These are phyloP conservation scores for Piedraia hortae DNA, from an alignment of 2,329 filamentous ascomycete species.

Conservation along the genomic window DNA sequence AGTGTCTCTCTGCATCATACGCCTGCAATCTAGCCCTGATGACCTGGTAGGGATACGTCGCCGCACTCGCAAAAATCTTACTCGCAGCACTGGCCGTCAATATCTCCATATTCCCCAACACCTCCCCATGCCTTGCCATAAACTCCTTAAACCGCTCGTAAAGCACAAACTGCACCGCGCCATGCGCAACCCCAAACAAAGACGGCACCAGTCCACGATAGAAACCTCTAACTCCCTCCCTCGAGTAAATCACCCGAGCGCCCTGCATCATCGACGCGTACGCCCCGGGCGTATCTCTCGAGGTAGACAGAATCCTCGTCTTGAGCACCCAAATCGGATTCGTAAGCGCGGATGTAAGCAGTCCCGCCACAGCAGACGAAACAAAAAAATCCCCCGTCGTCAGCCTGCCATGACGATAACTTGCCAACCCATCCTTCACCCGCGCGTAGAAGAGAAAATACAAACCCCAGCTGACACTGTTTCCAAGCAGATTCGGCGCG, in stretches of 20 bases:
- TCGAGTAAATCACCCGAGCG: slow-evolving; percentile 32
- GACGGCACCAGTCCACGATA: slow-evolving; percentile 69
- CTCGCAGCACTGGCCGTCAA: slow-evolving; percentile 52
- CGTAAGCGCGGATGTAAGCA: slow-evolving; percentile 53
- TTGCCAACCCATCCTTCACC: slow-evolving; percentile 26
- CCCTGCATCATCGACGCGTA: slow-evolving; percentile 58
- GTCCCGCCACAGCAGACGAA: slow-evolving; percentile 41
- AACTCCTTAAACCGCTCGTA: slow-evolving; percentile 54
- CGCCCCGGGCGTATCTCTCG: slow-evolving; percentile 43
- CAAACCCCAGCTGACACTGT: slow-evolving; percentile 66
- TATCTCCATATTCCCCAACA: slow-evolving; percentile 45
- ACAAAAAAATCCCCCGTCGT: slow-evolving; percentile 50
- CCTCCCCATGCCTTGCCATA: slow-evolving; percentile 18
- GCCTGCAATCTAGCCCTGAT: slow-evolving; percentile 70
- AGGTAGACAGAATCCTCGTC: slow-evolving; percentile 81
- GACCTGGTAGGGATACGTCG: slow-evolving; percentile 88
- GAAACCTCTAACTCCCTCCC: slow-evolving; percentile 54
- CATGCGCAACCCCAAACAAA: slow-evolving; percentile 67
- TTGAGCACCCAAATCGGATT: slow-evolving; percentile 98
- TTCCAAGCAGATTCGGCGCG: slow-evolving; percentile 71
- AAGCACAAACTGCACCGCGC: slow-evolving; percentile 82
- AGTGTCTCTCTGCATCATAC: slow-evolving; percentile 50
- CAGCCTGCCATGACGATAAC: slow-evolving; percentile 17
- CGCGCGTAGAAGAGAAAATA: slow-evolving; percentile 60
- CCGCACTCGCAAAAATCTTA: slow-evolving; percentile 69